Evolutionary conservation across 2,329 filamentous ascomycete genomes (phyloP).

Genomic region (Colletotrichum simmondsii): DNA sequence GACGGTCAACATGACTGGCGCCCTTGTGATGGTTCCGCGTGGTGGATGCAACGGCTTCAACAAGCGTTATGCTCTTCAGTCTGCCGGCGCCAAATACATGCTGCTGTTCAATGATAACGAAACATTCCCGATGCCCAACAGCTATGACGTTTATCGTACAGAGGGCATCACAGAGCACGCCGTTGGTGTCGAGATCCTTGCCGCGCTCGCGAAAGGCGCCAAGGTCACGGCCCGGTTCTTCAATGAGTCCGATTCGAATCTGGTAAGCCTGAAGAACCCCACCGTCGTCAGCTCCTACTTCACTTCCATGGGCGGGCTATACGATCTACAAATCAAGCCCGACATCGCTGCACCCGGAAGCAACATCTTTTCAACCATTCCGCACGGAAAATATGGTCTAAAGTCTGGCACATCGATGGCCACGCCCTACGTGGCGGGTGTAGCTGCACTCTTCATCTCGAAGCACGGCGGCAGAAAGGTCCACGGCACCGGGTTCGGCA

Average conservation of each 20-base stretch:
- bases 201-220: constrained; percentile 1
- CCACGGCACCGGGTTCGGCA: constrained; percentile 45
- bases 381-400: constrained; percentile 54
- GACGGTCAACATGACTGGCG: constrained; percentile 50
- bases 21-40: constrained; percentile 50
- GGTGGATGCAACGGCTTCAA: constrained; percentile 29
- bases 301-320: constrained; percentile 63
- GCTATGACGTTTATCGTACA: not conserved
- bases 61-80: constrained; percentile 50
- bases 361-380: constrained; percentile 61
- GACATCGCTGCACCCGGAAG: constrained; percentile 61
- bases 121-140: constrained; percentile 16
- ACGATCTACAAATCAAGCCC: constrained; percentile 62
- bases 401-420: constrained; percentile 68
- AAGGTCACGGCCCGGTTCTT: constrained; percentile 17
- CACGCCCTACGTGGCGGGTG: constrained; percentile 62
- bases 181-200: constrained; percentile 1
- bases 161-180: constrained; percentile 5
- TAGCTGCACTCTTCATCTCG: constrained; percentile 58
- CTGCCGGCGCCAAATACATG: constrained; percentile 51
- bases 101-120: constrained; percentile 50
- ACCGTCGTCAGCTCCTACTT: constrained; percentile 41
- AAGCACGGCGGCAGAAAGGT: constrained; percentile 52
- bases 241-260: not conserved
- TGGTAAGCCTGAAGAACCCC: constrained; percentile 12